Evolutionary conservation across 352 stramenopile species (phyloP).

Genomic region (Phytophthora hibernalis): DNA sequence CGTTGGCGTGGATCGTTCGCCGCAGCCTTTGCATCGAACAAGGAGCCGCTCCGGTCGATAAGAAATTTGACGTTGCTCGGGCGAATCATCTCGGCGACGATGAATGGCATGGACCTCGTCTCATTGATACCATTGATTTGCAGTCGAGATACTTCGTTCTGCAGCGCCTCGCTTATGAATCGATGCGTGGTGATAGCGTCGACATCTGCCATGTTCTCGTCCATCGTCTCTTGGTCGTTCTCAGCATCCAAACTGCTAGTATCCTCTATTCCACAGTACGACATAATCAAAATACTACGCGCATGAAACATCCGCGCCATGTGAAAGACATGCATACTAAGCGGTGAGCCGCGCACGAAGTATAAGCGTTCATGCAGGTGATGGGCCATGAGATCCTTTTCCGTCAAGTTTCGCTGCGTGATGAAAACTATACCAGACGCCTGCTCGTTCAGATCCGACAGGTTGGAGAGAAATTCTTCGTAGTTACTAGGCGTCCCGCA

Average conservation of each 20-base stretch:
- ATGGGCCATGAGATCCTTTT: constrained; percentile 57
- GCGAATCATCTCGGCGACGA: constrained; percentile 77
- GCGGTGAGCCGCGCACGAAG: constrained; percentile 72
- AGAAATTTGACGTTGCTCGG: constrained; percentile 81
- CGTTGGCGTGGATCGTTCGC: constrained; percentile 44
- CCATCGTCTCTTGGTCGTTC: constrained; percentile 43
- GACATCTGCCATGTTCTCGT: constrained; percentile 82
- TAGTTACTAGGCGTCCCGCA: constrained; percentile 77
- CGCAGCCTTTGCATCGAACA: constrained; percentile 49
- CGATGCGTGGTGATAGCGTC: constrained; percentile 81
- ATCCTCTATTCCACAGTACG: constrained; percentile 60
- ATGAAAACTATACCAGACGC: constrained; percentile 60
- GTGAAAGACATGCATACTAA: constrained; percentile 68
- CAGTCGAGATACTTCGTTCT: constrained; percentile 40
- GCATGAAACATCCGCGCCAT: constrained; percentile 61
- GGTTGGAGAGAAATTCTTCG: constrained; percentile 54
- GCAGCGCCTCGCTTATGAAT: constrained; percentile 77
- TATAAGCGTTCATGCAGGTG: constrained; percentile 59
- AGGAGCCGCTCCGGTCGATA: constrained; percentile 51
- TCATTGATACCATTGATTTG: constrained; percentile 28
- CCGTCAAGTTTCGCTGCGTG: constrained; percentile 52
- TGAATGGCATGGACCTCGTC: constrained; percentile 44
- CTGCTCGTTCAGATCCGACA: constrained; percentile 57
- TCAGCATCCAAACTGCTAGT: constrained; percentile 38
- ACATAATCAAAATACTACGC: constrained; percentile 77